Conservation (phyloP, 106 monocot genomes). For the Triglochin maritima region DNA sequence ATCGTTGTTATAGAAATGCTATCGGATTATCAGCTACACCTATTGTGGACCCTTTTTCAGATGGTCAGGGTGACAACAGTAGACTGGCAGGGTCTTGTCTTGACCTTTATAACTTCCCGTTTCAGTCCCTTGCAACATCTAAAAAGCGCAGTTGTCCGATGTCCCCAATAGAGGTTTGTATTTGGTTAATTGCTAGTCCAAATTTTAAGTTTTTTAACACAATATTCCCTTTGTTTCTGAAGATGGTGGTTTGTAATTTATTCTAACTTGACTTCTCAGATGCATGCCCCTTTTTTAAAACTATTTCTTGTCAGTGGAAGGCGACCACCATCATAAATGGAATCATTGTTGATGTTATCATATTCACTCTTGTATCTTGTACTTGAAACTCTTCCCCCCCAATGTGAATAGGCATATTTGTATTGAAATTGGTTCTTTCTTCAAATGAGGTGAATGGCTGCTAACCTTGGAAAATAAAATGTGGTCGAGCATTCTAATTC, state of each 20-base stretch:
- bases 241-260: background rate
- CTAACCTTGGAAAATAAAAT: too few species aligned
- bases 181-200: background rate
- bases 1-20: background rate
- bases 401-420: too few species aligned
- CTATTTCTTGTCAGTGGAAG: background rate
- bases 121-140: background rate
- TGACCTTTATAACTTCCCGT: background rate
- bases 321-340: background rate
- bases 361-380: background rate
- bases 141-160: slow-evolving; percentile 1
- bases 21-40: background rate
- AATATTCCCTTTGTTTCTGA: background rate
- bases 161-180: slow-evolving; percentile 9
- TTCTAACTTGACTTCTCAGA: too few species aligned
- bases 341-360: background rate
- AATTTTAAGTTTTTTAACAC: background rate
- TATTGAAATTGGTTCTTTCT: too few species aligned
- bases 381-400: too few species aligned
- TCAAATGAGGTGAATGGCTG: too few species aligned
- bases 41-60: background rate
- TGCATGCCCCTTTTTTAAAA: background rate
- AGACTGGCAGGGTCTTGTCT: slow-evolving; percentile 1
- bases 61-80: background rate
- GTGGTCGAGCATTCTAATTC: background rate